Conservation (phyloP, 2,329 filamentous ascomycete genomes). For the Didymella lethalis region DNA sequence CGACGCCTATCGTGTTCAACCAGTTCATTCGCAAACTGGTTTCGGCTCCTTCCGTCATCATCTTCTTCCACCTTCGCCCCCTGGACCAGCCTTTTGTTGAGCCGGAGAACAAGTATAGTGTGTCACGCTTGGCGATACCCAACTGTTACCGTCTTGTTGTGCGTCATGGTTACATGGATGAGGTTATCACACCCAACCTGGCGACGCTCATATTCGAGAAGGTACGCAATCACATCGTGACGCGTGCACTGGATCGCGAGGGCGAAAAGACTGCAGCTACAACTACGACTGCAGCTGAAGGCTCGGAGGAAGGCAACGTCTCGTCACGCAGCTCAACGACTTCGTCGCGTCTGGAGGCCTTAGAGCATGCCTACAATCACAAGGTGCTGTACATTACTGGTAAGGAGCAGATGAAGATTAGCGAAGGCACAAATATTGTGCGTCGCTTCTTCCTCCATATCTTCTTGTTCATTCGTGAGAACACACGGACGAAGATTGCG, state of each 20-base stretch:
- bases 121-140: constrained; percentile 58
- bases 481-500: constrained; percentile 71
- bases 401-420: constrained; percentile 58
- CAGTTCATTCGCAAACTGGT: constrained; percentile 77
- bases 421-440: constrained; percentile 51
- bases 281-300: constrained; percentile 13
- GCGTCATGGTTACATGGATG: constrained; percentile 76
- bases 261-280: constrained; percentile 30
- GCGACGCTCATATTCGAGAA: constrained; percentile 55
- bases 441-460: constrained; percentile 59
- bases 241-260: constrained; percentile 39
- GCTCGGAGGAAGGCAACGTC: constrained; percentile 3
- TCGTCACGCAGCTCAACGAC: constrained; percentile 33
- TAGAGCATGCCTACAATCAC: constrained; percentile 56
- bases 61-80: constrained; percentile 77
- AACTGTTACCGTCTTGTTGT: constrained; percentile 74
- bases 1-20: constrained; percentile 71
- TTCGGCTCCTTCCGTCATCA: constrained; percentile 68
- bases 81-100: constrained; percentile 61
- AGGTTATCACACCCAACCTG: constrained; percentile 71
- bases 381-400: constrained; percentile 64
- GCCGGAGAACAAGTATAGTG: constrained; percentile 58
- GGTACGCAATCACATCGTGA: constrained; percentile 54
- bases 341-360: constrained; percentile 39
- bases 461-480: constrained; percentile 72